phyloP scores from a whole-genome alignment of 2,329 filamentous ascomycete genomes.

The Hypoxylon sp. region DNA sequence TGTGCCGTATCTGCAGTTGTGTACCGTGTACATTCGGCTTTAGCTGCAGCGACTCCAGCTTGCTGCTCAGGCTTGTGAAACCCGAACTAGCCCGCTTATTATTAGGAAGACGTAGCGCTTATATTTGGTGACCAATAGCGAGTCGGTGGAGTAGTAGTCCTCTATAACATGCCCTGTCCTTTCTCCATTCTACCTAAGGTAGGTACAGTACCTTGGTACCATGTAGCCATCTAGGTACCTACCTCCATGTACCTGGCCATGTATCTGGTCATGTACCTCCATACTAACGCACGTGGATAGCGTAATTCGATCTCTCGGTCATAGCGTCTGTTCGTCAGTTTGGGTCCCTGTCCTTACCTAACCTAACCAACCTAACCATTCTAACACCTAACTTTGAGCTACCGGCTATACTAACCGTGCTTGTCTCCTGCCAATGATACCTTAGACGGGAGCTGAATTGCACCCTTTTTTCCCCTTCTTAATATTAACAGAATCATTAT shows the following conservation, averaged over 20 bases:
- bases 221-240: too few species aligned
- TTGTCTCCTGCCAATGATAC: not conserved
- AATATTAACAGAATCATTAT: conserved; percentile 6
- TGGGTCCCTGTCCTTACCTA: conserved; percentile 5
- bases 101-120: conserved; percentile 23
- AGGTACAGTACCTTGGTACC: too few species aligned
- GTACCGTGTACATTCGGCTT: conserved; percentile 42
- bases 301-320: conserved; percentile 36
- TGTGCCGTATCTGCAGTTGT: conserved; percentile 47
- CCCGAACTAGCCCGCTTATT: conserved; percentile 29
- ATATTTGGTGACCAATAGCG: conserved; percentile 30
- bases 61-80: conserved; percentile 26
- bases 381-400: not conserved
- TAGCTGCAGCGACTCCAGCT: conserved; percentile 32
- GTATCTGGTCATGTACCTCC: not conserved
- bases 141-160: conserved; percentile 23
- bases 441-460: not conserved
- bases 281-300: conserved; percentile 35
- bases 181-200: conserved; percentile 8
- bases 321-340: conserved; percentile 19
- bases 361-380: not conserved
- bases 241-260: not conserved
- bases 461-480: not conserved
- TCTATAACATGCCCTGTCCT: conserved; percentile 26
- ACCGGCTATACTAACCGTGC: conserved; percentile 2